These are phyloP conservation scores for Colletotrichum chrysophilum DNA, from an alignment of 2,329 filamentous ascomycete genomes.

Conservation along the genomic window DNA sequence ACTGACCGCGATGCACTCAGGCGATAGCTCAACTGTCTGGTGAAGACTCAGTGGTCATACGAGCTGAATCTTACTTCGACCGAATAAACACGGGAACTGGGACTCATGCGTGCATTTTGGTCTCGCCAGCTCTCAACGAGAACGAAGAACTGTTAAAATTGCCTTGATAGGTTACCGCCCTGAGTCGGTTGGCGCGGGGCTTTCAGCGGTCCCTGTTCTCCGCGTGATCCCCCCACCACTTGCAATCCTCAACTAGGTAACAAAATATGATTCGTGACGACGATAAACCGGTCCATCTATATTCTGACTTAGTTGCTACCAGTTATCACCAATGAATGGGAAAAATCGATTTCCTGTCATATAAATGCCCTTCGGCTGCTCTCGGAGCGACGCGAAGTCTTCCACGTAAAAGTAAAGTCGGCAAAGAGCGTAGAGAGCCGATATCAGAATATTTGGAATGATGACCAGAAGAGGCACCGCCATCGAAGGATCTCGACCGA, in stretches of 20 bases:
- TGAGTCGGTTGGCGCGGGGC: neutral
- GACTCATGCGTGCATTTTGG: neutral
- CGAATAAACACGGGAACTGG: neutral
- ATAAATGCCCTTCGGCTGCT: neutral
- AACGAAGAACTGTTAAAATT: neutral
- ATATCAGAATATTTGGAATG: neutral
- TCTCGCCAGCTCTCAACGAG: neutral
- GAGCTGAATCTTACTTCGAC: neutral
- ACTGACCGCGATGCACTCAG: neutral
- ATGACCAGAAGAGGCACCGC: neutral
- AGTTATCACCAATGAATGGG: neutral
- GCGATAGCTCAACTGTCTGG: neutral
- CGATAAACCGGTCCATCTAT: too few relatives aligned
- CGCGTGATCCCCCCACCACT: too few relatives aligned
- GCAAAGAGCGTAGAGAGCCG: neutral
- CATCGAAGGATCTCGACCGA: neutral
- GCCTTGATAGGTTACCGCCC: neutral
- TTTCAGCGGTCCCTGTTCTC: too few relatives aligned
- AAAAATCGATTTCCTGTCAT: neutral
- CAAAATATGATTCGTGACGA: too few relatives aligned
- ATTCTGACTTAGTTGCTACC: neutral
- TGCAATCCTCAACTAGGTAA: too few relatives aligned
- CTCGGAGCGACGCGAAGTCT: neutral
- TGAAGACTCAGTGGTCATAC: neutral
- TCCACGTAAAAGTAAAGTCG: neutral